Conservation (phyloP, 169 alveolate genomes). For the Plasmodium vivax region DNA sequence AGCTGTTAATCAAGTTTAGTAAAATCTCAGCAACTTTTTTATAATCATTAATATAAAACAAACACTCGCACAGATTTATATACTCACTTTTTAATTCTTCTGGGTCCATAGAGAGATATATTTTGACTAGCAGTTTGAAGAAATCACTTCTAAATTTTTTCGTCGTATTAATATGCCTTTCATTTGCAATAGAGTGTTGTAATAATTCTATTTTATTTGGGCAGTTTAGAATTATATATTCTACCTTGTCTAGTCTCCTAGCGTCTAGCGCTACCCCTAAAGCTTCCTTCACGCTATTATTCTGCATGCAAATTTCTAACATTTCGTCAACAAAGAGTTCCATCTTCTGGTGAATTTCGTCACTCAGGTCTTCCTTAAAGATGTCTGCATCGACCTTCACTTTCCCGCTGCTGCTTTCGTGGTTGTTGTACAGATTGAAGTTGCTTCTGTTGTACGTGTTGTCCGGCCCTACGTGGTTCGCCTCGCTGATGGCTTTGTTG, state of each 20-base stretch:
- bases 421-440: not conserved
- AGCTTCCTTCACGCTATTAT: slow-evolving; percentile 91
- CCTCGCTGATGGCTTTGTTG: too few species aligned
- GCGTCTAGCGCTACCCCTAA: slow-evolving; percentile 96
- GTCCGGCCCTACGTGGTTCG: not conserved
- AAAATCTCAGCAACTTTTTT: slow-evolving; percentile 91
- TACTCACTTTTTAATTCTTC: slow-evolving; percentile 80
- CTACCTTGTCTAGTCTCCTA: slow-evolving; percentile 92
- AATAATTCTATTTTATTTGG: slow-evolving; percentile 65
- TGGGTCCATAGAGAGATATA: slow-evolving; percentile 33
- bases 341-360: slow-evolving; percentile 85
- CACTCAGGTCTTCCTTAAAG: slow-evolving; percentile 63
- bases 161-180: slow-evolving; percentile 46
- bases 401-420: not conserved
- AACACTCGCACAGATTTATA: slow-evolving; percentile 86
- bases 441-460: slow-evolving; percentile 28
- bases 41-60: slow-evolving; percentile 88
- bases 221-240: slow-evolving; percentile 83
- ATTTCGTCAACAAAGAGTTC: slow-evolving; percentile 90
- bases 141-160: slow-evolving; percentile 60
- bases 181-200: slow-evolving; percentile 55
- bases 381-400: slow-evolving; percentile 7
- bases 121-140: slow-evolving; percentile 35
- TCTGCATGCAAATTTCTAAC: slow-evolving; percentile 89
- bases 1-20: slow-evolving; percentile 79